phyloP scores from a whole-genome alignment of 805 yeast species.

The Saccharomycopsis fibuligera region DNA sequence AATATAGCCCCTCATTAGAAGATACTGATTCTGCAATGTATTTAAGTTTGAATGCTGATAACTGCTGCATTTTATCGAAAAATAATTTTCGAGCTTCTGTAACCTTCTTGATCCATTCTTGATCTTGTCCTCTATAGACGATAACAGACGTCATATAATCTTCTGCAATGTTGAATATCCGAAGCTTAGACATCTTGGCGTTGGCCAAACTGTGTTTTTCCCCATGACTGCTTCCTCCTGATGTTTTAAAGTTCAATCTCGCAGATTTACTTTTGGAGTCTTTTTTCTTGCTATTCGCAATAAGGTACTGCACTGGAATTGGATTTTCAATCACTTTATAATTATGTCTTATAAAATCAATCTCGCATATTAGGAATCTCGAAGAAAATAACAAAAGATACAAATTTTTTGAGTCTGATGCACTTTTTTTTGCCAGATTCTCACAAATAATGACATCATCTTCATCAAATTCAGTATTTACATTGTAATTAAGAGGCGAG shows the following conservation, averaged over 20 bases:
- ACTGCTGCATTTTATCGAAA: not conserved
- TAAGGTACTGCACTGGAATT: not conserved
- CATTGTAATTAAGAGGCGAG: not conserved
- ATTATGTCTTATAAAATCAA: not conserved
- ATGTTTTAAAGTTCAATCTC: no score
- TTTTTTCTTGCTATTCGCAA: no score
- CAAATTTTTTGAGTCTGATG: not conserved
- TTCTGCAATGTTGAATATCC: not conserved
- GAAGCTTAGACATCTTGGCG: not conserved
- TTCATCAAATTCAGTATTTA: not conserved
- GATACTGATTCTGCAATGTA: not conserved
- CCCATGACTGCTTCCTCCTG: no score
- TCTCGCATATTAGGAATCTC: not conserved
- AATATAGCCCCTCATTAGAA: no score
- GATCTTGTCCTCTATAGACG: not conserved
- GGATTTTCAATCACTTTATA: not conserved
- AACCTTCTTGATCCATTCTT: not conserved
- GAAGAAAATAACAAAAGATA: not conserved
- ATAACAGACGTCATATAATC: not conserved
- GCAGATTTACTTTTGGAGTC: no score
- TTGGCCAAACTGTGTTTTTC: not conserved
- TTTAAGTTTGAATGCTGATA: not conserved
- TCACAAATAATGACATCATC: not conserved
- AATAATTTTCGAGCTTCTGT: not conserved
- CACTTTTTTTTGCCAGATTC: not conserved